Evolutionary conservation across 805 yeast species (phyloP).

Genomic region (Saccharomycopsis sp.): DNA sequence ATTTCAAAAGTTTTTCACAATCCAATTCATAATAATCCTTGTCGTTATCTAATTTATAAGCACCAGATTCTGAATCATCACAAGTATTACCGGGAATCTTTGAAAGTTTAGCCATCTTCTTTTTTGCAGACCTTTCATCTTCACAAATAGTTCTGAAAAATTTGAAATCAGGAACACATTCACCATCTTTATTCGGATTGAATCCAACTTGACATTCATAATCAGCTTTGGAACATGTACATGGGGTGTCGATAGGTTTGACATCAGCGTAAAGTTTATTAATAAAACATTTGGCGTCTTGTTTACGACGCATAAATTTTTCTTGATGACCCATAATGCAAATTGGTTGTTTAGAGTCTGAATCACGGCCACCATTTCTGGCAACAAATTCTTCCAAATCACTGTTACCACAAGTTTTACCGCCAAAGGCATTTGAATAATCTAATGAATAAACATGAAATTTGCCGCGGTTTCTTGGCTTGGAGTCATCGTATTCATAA

Average conservation of each 20-base stretch:
- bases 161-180: constrained; percentile 39
- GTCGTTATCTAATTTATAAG: constrained; percentile 26
- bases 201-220: constrained; percentile 64
- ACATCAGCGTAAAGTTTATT: constrained; percentile 41
- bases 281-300: constrained; percentile 57
- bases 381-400: constrained; percentile 68
- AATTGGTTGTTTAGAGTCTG: constrained; percentile 25
- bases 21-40: constrained; percentile 27
- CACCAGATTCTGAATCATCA: constrained; percentile 19
- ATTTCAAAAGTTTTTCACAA: constrained; percentile 24
- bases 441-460: constrained; percentile 35
- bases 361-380: constrained; percentile 26
- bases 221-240: constrained; percentile 60
- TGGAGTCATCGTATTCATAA: constrained; percentile 16
- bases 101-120: constrained; percentile 19
- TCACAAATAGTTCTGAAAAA: constrained; percentile 26
- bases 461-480: constrained; percentile 9
- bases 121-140: constrained; percentile 23
- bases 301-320: constrained; percentile 56
- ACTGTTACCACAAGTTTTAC: constrained; percentile 33
- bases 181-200: constrained; percentile 29
- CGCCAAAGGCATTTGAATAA: constrained; percentile 47
- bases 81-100: constrained; percentile 41
- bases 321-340: constrained; percentile 70
- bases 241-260: constrained; percentile 42